Base-by-base conservation (phyloP, 306 rosid species). In the Clitoria ternatea region DNA sequence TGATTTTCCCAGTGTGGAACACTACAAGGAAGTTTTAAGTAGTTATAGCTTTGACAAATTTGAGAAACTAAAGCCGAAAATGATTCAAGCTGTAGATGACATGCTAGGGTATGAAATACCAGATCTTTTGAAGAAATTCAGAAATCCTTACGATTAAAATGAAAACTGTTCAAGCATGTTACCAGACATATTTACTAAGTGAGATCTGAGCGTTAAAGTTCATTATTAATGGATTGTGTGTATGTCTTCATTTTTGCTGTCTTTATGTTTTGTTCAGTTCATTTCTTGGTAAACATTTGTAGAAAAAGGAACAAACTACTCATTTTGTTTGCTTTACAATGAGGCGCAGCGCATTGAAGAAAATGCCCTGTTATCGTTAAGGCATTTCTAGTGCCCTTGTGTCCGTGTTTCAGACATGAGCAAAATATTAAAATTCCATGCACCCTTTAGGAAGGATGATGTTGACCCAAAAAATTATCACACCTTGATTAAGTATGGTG, bases 21-120 rank as follows among this genome's bases (percentile, higher is more conserved):
- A 85, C 44, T 95, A 84, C 50, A 77, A 60, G 57, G 96, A 95
- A 75, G 78, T 71, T 52, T 72, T 95, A 61, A 75, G 54, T 23
- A 86, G 91, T 15, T 89, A 81, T 77, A 91, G 55, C 78, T 69
- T 95, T 0, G 97, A 95, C 78, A 95, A 87, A 37, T 95, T 95
- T 39, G 97, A 95, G 80, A 95, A 82, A 82, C 76, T 95, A 54
- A 95, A 87, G 85, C 90, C 97, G 11, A 91, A 85, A 81, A 87
- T 95, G 99, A 78, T 95, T 59, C 96, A 89, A 75, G 82, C 89
- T 0, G 89, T 95, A 0, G 97, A 95, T 29, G 91, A 95, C 81
- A 95, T 95, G 99, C 85, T 95, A 75, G 97, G 96, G 30, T 91
- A 95, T 9, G 99, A 95, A 37, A 88, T 95, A 49, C 97, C 99